phyloP scores from a whole-genome alignment of 140 eudicot genomes.

The Ambrosia hybrid region DNA sequence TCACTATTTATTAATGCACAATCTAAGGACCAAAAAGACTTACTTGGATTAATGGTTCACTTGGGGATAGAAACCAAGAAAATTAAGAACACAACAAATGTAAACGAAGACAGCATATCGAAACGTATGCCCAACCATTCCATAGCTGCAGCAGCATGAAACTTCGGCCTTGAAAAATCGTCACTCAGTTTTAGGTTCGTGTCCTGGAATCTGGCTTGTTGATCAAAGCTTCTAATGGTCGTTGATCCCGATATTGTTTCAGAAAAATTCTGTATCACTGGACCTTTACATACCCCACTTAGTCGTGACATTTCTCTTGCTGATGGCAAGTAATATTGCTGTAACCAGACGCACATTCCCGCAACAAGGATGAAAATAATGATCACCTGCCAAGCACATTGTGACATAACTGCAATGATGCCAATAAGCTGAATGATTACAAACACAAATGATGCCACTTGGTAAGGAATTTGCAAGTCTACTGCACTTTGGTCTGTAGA shows the following conservation, averaged over 20 bases:
- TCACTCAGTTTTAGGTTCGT: slow-evolving; percentile 54
- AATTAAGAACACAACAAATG: slow-evolving; percentile 57
- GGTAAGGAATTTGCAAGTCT: slow-evolving; percentile 61
- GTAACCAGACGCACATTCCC: slow-evolving; percentile 67
- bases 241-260: slow-evolving; percentile 83
- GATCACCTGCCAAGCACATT: slow-evolving; percentile 76
- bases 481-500: slow-evolving; percentile 87
- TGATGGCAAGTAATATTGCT: slow-evolving; percentile 68
- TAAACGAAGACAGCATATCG: slow-evolving; percentile 61
- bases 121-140: slow-evolving; percentile 80
- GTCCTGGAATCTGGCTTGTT: slow-evolving; percentile 61
- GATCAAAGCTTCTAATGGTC: slow-evolving; percentile 83
- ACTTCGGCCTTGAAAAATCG: slow-evolving; percentile 65
- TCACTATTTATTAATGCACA: too few species aligned
- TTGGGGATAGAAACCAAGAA: slow-evolving; percentile 68
- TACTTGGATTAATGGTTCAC: slow-evolving; percentile 81
- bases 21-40: slow-evolving; percentile 13
- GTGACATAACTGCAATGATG: slow-evolving; percentile 71
- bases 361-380: slow-evolving; percentile 60
- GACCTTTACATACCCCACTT: slow-evolving; percentile 72
- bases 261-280: slow-evolving; percentile 86
- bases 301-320: slow-evolving; percentile 78
- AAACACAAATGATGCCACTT: slow-evolving; percentile 55
- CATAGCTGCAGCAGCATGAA: slow-evolving; percentile 69
- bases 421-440: slow-evolving; percentile 69